phyloP scores from a whole-genome alignment of 805 yeast species.

The Candida saitoana region DNA sequence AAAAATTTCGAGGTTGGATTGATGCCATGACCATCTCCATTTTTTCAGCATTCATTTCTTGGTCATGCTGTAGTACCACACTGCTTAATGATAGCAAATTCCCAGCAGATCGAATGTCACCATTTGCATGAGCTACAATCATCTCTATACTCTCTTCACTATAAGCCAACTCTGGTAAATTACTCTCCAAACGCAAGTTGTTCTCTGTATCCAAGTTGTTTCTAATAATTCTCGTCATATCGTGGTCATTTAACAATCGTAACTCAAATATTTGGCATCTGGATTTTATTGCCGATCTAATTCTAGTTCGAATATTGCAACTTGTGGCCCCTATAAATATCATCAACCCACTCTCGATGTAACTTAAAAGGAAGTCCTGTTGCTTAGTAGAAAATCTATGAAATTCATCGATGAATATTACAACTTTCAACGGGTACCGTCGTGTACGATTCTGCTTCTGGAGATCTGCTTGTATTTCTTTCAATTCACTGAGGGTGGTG shows the following conservation, averaged over 20 bases:
- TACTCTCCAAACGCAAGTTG: constrained; percentile 13
- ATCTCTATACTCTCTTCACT: constrained; percentile 11
- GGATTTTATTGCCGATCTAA: constrained; percentile 78
- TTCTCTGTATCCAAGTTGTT: constrained; percentile 50
- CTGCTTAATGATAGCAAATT: constrained; percentile 31
- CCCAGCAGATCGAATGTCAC: constrained; percentile 4
- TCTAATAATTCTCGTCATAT: constrained; percentile 49
- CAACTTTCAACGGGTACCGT: constrained; percentile 24
- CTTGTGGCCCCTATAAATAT: constrained; percentile 94
- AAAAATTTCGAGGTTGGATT: too few species aligned
- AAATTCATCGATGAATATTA: constrained; percentile 87
- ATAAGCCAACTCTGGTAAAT: constrained; percentile 11
- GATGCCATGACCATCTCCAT: not conserved
- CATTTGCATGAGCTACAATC: constrained; percentile 12
- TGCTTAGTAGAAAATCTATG: constrained; percentile 84
- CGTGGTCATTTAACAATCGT: constrained; percentile 45
- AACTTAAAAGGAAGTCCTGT: constrained; percentile 82
- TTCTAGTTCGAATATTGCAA: constrained; percentile 79
- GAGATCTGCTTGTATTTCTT: constrained; percentile 52
- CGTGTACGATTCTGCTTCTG: constrained; percentile 42
- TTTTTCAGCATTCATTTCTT: not conserved
- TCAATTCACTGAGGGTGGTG: constrained; percentile 62
- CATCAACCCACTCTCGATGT: constrained; percentile 78
- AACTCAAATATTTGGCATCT: constrained; percentile 79
- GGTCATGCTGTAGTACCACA: not conserved